A percentile compares a stretch with the other conserved stretches of the same genome.
These are phyloP conservation scores for Lathyrus sativus DNA, from an alignment of 306 rosid species.

Conservation along the genomic window DNA sequence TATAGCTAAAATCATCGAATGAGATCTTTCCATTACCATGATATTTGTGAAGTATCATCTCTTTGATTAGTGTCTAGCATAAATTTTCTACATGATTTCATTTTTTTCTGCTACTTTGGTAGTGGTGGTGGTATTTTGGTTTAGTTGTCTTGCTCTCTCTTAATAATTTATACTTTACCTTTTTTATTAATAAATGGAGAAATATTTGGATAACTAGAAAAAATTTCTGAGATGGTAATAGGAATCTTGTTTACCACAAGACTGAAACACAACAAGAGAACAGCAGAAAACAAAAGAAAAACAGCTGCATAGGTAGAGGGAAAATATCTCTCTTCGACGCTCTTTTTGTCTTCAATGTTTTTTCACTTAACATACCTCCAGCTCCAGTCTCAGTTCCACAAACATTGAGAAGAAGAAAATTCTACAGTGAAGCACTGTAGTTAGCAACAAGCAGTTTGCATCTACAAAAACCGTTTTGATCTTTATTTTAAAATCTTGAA, in stretches of 20 bases:
- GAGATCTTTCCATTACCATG: slow-evolving; percentile 5
- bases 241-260: slow-evolving; percentile 11
- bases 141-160: slow-evolving; percentile 17
- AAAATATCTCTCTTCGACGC: too few relatives aligned
- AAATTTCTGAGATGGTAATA: not conserved
- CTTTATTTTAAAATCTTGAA: slow-evolving; percentile 1
- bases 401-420: too few relatives aligned
- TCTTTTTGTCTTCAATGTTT: too few relatives aligned
- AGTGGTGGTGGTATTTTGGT: slow-evolving; percentile 24
- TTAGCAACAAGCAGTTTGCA: not conserved
- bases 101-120: not conserved
- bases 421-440: too few relatives aligned
- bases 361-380: too few relatives aligned
- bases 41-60: slow-evolving; percentile 17
- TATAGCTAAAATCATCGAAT: slow-evolving; percentile 32
- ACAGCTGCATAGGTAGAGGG: too few relatives aligned
- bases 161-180: not conserved
- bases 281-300: not conserved
- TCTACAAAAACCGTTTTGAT: slow-evolving; percentile 3
- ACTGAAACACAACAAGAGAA: not conserved
- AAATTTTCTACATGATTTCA: slow-evolving; percentile 14
- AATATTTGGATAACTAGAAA: not conserved
- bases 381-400: too few relatives aligned
- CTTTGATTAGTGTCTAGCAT: not conserved
- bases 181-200: slow-evolving; percentile 1